phyloP scores from a whole-genome alignment of 1,139 yeast genomes.

The Magnusiomyces magnusii region DNA sequence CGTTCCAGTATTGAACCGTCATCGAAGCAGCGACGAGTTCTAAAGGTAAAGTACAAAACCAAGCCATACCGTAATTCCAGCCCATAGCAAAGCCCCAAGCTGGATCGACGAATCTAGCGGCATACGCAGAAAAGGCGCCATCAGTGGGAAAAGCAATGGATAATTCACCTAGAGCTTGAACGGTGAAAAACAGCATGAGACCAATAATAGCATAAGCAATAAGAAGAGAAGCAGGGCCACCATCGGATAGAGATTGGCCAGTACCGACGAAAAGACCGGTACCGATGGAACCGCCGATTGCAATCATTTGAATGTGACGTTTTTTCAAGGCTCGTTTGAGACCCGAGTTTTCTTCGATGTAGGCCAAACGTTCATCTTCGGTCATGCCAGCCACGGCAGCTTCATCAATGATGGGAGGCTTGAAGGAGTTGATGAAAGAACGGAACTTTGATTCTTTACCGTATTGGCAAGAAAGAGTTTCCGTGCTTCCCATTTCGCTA shows the following conservation, averaged over 20 bases:
- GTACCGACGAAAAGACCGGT: slow-evolving; percentile 71
- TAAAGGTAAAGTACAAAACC: slow-evolving; percentile 66
- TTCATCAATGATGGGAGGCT: slow-evolving; percentile 20
- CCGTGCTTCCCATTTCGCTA: slow-evolving; percentile 30
- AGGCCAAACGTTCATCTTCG: slow-evolving; percentile 25
- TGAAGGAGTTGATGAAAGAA: slow-evolving; percentile 27
- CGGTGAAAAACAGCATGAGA: slow-evolving; percentile 62
- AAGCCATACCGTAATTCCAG: slow-evolving; percentile 72
- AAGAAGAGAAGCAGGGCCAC: slow-evolving; percentile 76
- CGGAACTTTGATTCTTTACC: slow-evolving; percentile 19
- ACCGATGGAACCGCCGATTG: slow-evolving; percentile 82
- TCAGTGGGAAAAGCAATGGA: slow-evolving; percentile 72
- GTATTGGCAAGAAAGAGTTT: not conserved
- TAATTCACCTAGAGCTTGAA: slow-evolving; percentile 81
- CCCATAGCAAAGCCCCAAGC: slow-evolving; percentile 83
- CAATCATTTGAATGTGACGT: slow-evolving; percentile 59
- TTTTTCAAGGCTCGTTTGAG: slow-evolving; percentile 38
- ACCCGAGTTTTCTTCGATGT: slow-evolving; percentile 33
- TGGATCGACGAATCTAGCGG: slow-evolving; percentile 60
- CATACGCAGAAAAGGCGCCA: slow-evolving; percentile 71
- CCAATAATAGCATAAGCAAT: slow-evolving; percentile 64
- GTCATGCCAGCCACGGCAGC: slow-evolving; percentile 22
- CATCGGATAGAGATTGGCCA: slow-evolving; percentile 56
- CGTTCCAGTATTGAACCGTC: slow-evolving; percentile 58
- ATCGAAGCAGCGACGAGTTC: slow-evolving; percentile 74